phyloP scores from a whole-genome alignment of 495 filamentous ascomycete genomes.

The Podospora didyma region DNA sequence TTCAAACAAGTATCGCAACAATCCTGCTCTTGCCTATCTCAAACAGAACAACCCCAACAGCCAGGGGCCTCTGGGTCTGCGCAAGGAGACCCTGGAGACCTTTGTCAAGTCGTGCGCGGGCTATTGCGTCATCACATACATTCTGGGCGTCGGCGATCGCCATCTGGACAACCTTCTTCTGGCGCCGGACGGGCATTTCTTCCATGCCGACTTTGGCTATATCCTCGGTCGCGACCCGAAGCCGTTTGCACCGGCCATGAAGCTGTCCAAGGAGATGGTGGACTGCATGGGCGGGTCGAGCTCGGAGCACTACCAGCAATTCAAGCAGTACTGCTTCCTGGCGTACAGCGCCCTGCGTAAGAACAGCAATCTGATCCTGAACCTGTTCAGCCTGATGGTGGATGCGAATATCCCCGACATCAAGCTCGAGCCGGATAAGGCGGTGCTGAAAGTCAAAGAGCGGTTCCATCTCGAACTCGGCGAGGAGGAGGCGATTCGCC shows the following conservation, averaged over 20 bases:
- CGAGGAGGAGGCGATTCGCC: constrained; percentile 87
- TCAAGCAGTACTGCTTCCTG: constrained; percentile 93
- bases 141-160: constrained; percentile 95
- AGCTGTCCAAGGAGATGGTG: constrained; percentile 96
- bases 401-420: constrained; percentile 97
- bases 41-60: constrained; percentile 87
- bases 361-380: constrained; percentile 85
- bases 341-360: constrained; percentile 91
- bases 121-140: constrained; percentile 98
- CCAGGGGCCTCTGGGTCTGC: constrained; percentile 75
- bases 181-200: constrained; percentile 88
- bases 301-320: constrained; percentile 75
- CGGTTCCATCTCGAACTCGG: constrained; percentile 87
- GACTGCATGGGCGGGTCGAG: constrained; percentile 91
- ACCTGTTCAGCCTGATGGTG: constrained; percentile 94
- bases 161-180: constrained; percentile 96
- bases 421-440: constrained; percentile 84
- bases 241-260: constrained; percentile 94
- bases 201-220: constrained; percentile 97
- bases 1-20: constrained; percentile 74
- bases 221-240: constrained; percentile 97
- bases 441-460: constrained; percentile 90
- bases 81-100: constrained; percentile 89
- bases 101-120: constrained; percentile 95
- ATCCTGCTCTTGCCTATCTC: constrained; percentile 73